Base-by-base conservation (phyloP, 2,329 filamentous ascomycete species). In the Beauveria pseudobassiana region DNA sequence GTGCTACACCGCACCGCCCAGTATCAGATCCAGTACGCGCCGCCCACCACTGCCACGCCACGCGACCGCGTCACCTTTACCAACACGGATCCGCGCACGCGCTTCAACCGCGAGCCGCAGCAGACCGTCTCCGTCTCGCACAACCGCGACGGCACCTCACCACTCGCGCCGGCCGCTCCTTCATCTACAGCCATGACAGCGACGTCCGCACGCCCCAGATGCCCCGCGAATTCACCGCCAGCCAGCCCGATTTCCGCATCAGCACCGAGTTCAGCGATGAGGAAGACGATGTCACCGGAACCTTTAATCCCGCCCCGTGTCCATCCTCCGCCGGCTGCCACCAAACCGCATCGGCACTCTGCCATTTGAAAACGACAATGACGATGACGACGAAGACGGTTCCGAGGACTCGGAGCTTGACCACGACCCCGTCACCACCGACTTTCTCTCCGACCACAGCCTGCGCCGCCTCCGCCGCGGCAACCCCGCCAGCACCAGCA, bases 11-110 rank as follows among this genome's bases (percentile, higher is more conserved):
- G 87, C 62, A 95, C 91, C 12, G 83, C 88, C 7, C 82, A 86
- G 63, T 93, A 93, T 71, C 85, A 90, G 66, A 87, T 93, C 28
- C 84, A 88, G 67, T 91, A 89, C 68, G 73, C 77, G 24, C 66
- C 67, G 10, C 63, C 63, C 46, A 60, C 18, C 24, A 30, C 42
- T 38, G 16, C 56, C 16, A 24, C 24, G 3, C 16, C 28, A 24
- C 22, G 46, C 53, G 38, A 52, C 52, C 50, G 24, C 40, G 52
- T 49, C 30, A 55, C 56, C 30, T 53, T 56, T 30, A 50, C 26
- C 54, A 40, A 40, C 40, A 26, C 40, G 26, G 58, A 60, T 26
- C 20, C 49, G 48, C 58, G 40, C 9, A 16, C 40, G 10, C 66
- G 65, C 40, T 63, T 59, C 10, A 60, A 61, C 54, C 63, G 59